phyloP scores from a whole-genome alignment of 2,329 filamentous ascomycete genomes.

The Aureobasidium sp. region DNA sequence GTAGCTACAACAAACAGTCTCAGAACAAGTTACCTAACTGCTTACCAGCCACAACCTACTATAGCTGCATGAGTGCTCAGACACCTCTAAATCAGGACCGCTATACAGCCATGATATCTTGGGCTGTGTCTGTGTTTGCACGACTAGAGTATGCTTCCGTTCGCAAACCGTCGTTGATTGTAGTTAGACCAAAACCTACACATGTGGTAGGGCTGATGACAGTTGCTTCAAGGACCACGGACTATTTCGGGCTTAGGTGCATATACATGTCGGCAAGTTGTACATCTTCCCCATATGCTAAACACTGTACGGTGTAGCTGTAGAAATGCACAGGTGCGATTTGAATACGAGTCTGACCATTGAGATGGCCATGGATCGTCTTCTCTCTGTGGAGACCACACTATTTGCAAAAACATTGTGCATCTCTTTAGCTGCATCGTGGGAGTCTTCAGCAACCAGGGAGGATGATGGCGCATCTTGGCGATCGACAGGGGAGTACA shows the following conservation, averaged over 20 bases:
- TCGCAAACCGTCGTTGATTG: conserved; percentile 5
- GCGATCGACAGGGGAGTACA: conserved; percentile 2
- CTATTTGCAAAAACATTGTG: too few relatives aligned
- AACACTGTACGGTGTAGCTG: too few relatives aligned
- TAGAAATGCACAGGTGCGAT: too few relatives aligned
- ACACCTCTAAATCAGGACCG: not conserved
- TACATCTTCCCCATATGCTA: too few relatives aligned
- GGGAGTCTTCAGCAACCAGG: too few relatives aligned
- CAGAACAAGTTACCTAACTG: not conserved
- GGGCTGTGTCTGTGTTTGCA: not conserved
- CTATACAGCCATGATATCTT: not conserved
- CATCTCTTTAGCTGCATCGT: too few relatives aligned
- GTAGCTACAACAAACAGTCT: not conserved
- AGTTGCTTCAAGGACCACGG: not conserved
- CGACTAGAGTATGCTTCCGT: not conserved
- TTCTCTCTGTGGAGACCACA: too few relatives aligned
- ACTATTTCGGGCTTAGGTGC: not conserved
- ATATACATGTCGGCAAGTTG: not conserved
- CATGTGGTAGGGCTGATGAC: not conserved
- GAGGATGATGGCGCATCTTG: not conserved
- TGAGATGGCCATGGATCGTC: too few relatives aligned
- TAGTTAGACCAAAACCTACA: not conserved
- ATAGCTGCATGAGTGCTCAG: not conserved
- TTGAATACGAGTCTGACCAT: too few relatives aligned
- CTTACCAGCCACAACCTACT: not conserved